Base-by-base conservation (phyloP, 148 eudicot genomes). In the Arbutus unedo region DNA sequence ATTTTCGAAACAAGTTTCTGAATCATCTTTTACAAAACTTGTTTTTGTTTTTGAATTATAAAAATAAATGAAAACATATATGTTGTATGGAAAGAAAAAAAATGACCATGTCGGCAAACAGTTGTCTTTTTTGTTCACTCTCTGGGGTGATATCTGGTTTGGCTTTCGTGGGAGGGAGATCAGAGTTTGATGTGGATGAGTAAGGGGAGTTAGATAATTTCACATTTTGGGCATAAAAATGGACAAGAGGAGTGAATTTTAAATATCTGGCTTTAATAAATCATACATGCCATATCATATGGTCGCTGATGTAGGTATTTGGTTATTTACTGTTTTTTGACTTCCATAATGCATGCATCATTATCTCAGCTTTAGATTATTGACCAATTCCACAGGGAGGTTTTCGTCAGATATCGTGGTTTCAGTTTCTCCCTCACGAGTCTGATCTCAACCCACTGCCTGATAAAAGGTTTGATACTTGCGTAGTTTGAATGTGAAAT, bases 321-420 rank as follows among this genome's bases (percentile, higher is more conserved):
- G 10, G 67, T 47, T 48, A 44, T 14, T 73, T 5, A 41, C 8
- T 49, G 72, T 51, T 21, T 31, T 44, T 41, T n/a, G 7, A 77
- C 48, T 14, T 77, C 43, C 67, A 79, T 49, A 49, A 13, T 64
- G 25, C 8, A 49, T 7, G 6, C 47, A 51, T 55, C 8, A 47
- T 72, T 73, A 10, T 81, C 21, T 81, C 5, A 25, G 38, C 49
- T 81, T 79, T 60, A 25, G 21, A n/a, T 53, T 45, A 43, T 77
- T 62, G 18, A 62, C 16, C 79, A 19, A 72, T 87, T 81, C 83
- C 87, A 8, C 92, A 96, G 98, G 98, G 95, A 76, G 98, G 98
- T 54, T 90, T 91, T 83, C 90, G 91, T 86, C 98, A 92, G 82
- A 79, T 96, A 85, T 91, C 98, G 49, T 96, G 98, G 98, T 96